Base-by-base conservation (phyloP, 208 protist species). In the Leishmania amazonensis region DNA sequence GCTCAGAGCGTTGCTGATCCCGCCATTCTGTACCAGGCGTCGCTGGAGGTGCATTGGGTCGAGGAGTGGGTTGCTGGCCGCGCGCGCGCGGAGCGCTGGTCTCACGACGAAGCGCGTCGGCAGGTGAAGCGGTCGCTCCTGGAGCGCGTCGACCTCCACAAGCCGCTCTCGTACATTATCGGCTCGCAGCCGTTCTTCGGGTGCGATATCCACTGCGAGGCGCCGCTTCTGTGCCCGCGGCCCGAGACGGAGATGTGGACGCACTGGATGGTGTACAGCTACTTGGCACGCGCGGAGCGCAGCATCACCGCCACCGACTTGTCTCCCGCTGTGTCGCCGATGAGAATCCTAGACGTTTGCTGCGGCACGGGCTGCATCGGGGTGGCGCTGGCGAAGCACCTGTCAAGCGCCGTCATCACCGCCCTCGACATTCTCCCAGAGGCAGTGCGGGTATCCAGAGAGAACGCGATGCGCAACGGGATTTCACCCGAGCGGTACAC, bases 221-320 rank as follows among this genome's bases (percentile, higher is more conserved):
- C 87, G 45, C 95, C 95, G 60, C 84, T 98, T 65, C 84, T 98
- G 45, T 96, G 93, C 82, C 95, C 95, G 35, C 78, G 93, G 2
- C 90, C 93, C 3, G 93, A 98, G 85, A 98, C 95, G 51, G 93
- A 98, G 85, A 92, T 96, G 92, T 97, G 93, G 95, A 91, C 89
- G 5, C 93, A 96, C 78, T 98, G 93, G 94, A 58, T 96, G 47
- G 86, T 95, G 13, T 79, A 89, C 38, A 74, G 84, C 42, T 74
- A 93, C 76, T 82, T 97, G 11, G 57, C 45, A 38, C 80, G 64
- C 71, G 65, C 78, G 49, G 74, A 70, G 40, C 21, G 38, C 47
- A 53, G 54, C 54, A n/a, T 45, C 21, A 38, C 42, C 40, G n/a
- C 35, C 4, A 67, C 57, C 51, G 51, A 19, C 45, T 24, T 11